These are phyloP conservation scores for Wolfiporia cocos DNA, from an alignment of 1,284 basidiomycete species.

Conservation along the genomic window DNA sequence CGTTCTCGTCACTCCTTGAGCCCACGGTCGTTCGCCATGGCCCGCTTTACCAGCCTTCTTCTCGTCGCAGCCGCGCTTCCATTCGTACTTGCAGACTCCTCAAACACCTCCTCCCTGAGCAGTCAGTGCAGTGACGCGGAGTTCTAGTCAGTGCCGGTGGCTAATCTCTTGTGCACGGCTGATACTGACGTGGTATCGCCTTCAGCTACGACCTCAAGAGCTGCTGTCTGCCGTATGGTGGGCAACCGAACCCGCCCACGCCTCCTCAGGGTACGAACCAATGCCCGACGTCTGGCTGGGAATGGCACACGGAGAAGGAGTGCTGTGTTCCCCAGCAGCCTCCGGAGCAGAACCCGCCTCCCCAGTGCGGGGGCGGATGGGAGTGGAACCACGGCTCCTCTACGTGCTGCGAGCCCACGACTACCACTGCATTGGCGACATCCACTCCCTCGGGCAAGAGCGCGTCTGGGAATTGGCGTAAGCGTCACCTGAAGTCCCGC, in stretches of 20 bases:
- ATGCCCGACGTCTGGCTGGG: constrained; percentile 32
- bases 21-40: constrained; percentile 25
- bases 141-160: constrained; percentile 19
- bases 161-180: background rate
- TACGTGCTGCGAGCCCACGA: constrained; percentile 36
- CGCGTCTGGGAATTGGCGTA: constrained; percentile 17
- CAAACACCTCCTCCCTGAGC: too few relatives aligned
- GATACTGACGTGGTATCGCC: background rate
- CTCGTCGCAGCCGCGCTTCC: constrained; percentile 23
- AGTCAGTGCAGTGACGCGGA: constrained; percentile 12
- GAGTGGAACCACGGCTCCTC: constrained; percentile 35
- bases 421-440: constrained; percentile 30
- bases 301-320: constrained; percentile 30
- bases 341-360: constrained; percentile 31
- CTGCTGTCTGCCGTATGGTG: constrained; percentile 47
- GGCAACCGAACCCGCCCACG: constrained; percentile 32
- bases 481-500: constrained; percentile 32
- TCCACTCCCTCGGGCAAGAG: constrained; percentile 29
- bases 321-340: constrained; percentile 42
- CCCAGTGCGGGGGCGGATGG: constrained; percentile 44
- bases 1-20: constrained; percentile 17
- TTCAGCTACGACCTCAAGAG: constrained; percentile 37
- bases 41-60: constrained; percentile 22
- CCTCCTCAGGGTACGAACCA: constrained; percentile 40
- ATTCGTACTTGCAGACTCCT: constrained; percentile 20